Evolutionary conservation across 257 asterid species (phyloP), one percentile per base, ranked within the genome.

Genomic region (Solanum commersonii): DNA sequence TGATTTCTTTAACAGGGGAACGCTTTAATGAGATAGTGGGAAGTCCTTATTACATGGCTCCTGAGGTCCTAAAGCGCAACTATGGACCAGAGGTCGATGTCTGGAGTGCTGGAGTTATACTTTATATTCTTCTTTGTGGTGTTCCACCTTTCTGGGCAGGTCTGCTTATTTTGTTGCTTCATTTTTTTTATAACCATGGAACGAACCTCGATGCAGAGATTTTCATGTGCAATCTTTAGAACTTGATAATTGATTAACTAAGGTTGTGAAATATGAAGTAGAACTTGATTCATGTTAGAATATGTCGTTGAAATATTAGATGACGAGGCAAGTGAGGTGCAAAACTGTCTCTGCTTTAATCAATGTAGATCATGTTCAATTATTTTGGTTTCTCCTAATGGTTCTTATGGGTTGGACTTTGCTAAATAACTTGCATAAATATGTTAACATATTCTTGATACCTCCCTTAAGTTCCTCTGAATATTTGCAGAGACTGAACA

Each of bases 91-190:
- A 94, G 89, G 90, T 94, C 84, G 98, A 94, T 82, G 90, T 93
- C 68, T 94, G 98, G 98, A 94, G 98, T 88, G 96, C 95, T 85
- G 98, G 98, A 60, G 96, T 93, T 85, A 92, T 94, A 88, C 92
- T 93, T 49, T 93, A 94, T 88, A 94, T 94, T 90, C 92, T 94
- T 71, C 93, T 94, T 67, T 94, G 97, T 89, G 97, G 97, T 68
- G 98, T 92, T 84, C 98, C 98, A 71, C 98, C 98, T 11, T 94
- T 94, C 89, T 94, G 97, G 97, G 97, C 97, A 90, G 97, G 97
- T 94, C 65, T 60, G 90, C 38, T 78, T 86, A 37, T 70, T 72
- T 72, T 10, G 2, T 13, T 81, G 18, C 29, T 49, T 49, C 85
- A 1, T 18, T 46, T 37, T 44, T 35, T 81, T 18, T 49, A 49